phyloP scores from a whole-genome alignment of 495 filamentous ascomycete genomes.

The Chaetomium tenue region DNA sequence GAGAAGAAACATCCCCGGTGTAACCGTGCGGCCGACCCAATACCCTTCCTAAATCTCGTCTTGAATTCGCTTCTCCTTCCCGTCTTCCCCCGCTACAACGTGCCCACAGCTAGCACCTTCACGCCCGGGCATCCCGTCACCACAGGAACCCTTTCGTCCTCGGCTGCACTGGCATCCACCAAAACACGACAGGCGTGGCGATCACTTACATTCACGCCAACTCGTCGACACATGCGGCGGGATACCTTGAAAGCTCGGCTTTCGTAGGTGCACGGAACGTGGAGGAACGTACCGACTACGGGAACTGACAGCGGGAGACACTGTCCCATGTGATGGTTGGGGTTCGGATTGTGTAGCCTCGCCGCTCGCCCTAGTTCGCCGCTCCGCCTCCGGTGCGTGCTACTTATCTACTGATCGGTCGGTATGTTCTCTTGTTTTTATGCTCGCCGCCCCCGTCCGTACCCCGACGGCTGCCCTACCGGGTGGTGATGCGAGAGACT shows the following conservation, averaged over 20 bases:
- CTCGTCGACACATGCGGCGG: conserved; percentile 28
- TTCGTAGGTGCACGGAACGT: conserved; percentile 38
- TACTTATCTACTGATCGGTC: conserved; percentile 33
- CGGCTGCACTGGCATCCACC: conserved; percentile 20
- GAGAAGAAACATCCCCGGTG: conserved; percentile 29
- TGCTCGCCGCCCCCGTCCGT: conserved; percentile 7
- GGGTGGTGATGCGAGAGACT: neutral
- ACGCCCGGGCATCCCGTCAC: neutral
- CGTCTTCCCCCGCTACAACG: conserved; percentile 18
- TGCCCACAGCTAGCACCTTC: conserved; percentile 20
- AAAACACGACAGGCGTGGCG: conserved; percentile 26
- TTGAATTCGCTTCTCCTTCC: conserved; percentile 34
- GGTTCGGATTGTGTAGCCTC: conserved; percentile 49
- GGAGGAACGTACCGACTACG: conserved; percentile 41
- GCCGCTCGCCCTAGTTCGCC: conserved; percentile 43
- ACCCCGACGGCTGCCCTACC: neutral
- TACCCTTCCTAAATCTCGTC: conserved; percentile 36
- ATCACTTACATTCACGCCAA: conserved; percentile 8
- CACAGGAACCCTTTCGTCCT: conserved; percentile 19
- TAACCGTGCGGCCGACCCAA: conserved; percentile 31
- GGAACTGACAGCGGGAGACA: conserved; percentile 43
- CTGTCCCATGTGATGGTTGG: conserved; percentile 50
- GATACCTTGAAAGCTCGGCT: conserved; percentile 30
- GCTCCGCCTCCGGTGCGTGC: conserved; percentile 28
- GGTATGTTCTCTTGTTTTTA: conserved; percentile 32